Conservation (phyloP, 208 protist genomes). For the Trypanosoma lewisi region DNA sequence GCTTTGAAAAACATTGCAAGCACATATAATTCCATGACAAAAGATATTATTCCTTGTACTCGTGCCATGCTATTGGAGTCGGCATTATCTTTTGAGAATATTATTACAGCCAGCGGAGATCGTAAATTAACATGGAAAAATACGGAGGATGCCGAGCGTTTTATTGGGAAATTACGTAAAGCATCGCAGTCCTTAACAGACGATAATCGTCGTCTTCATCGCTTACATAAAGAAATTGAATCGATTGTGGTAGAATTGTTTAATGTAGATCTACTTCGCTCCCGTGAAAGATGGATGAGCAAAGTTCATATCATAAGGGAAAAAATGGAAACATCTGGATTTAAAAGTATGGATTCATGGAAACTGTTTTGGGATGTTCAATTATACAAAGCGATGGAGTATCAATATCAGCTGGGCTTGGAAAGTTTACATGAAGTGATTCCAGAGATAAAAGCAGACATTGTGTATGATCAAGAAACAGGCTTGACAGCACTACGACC, state of each 20-base stretch:
- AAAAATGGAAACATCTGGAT: constrained; percentile 85
- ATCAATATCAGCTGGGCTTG: constrained; percentile 93
- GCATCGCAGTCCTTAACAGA: constrained; percentile 85
- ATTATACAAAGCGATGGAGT: constrained; percentile 97
- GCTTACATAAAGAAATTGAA: constrained; percentile 85
- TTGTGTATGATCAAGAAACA: constrained; percentile 88
- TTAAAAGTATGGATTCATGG: constrained; percentile 92
- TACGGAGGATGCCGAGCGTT: constrained; percentile 73
- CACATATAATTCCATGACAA: constrained; percentile 91
- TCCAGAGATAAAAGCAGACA: constrained; percentile 89
- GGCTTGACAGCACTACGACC: constrained; percentile 82
- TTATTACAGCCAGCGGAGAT: constrained; percentile 83
- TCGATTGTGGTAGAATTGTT: constrained; percentile 88
- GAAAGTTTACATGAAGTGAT: constrained; percentile 92
- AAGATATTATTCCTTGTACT: constrained; percentile 90
- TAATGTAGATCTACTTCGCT: constrained; percentile 89
- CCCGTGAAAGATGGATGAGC: constrained; percentile 92
- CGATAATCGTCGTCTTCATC: constrained; percentile 93
- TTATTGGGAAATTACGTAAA: constrained; percentile 78
- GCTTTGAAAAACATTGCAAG: constrained; percentile 91
- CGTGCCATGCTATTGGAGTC: constrained; percentile 90
- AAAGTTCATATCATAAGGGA: constrained; percentile 85
- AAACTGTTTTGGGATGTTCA: constrained; percentile 97
- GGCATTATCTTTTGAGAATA: constrained; percentile 85
- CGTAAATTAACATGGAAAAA: constrained; percentile 86